Evolutionary conservation across 208 protist species (phyloP), one percentile per base, ranked within the genome.

Genomic region (Leishmania tarentolae): DNA sequence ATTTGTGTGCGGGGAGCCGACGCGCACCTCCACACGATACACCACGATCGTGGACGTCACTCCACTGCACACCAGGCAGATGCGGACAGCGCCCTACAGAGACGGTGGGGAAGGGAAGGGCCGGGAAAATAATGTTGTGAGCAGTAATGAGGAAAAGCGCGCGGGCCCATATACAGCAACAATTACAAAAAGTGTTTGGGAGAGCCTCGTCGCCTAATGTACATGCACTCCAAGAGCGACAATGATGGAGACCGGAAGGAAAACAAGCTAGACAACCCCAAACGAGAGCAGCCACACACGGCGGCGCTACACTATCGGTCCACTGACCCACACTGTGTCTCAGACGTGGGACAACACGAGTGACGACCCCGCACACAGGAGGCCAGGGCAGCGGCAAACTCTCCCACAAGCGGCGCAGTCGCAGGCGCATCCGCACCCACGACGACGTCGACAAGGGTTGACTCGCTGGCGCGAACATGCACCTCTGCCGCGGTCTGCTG

Each of bases 401-500:
- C 50, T 11, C 24, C 21, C 59, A 68, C 50, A 21, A 78, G 21
- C 19, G 71, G 53, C 35, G 72, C n/a, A 24, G 57, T 46, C 37
- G 69, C 61, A 1, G 9, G 52, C 28, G 70, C 42, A n/a, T 74
- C 69, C 1, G 79, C 56, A 28, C 81, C 57, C 52, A 86, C 75
- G 28, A 81, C 75, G 1, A 76, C 83, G 40, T 86, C 79, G 37
- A 77, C 42, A 31, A 86, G 73, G 17, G 56, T 61, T 7, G 75
- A 79, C 1, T 79, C 73, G 17, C 81, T 84, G 46, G 86, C 78
- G 5, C 63, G 72, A 5, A 79, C 66, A 40, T 76, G 68, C 77
- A 84, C 79, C 70, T 89, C 86, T 53, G 83, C 86, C 0, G 44
- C 56, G 2, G 75, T 81, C 78, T 89, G 85, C 63, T 87, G 78